A percentile compares a stretch with the other conserved stretches of the same genome.
Conservation (phyloP, 176 grass and related monocot species). For the Saccharum spontaneum region DNA sequence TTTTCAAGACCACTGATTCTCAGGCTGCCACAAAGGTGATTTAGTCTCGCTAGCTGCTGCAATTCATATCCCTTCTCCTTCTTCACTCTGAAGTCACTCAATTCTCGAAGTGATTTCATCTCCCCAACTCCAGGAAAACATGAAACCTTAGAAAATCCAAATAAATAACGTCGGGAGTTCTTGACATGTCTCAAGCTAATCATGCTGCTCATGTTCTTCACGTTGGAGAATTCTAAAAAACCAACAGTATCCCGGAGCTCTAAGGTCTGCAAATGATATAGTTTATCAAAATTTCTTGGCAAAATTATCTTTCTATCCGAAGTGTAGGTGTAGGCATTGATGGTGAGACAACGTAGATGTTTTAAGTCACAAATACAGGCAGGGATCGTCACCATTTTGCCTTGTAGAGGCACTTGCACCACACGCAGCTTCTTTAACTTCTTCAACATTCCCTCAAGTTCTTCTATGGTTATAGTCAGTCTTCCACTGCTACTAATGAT, state of each 20-base stretch:
- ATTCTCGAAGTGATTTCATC: background rate
- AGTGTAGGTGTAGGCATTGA: no score
- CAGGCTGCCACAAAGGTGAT: background rate
- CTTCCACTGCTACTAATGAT: background rate
- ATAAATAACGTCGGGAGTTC: background rate
- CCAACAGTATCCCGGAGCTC: no score
- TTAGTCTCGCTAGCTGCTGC: background rate
- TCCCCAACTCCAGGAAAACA: background rate
- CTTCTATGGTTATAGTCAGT: background rate
- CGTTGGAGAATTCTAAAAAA: background rate
- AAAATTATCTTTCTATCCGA: no score
- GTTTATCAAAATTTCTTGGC: no score
- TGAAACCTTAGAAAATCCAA: background rate
- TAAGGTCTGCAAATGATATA: no score
- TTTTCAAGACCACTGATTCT: background rate
- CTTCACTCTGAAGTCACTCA: background rate
- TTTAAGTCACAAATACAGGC: no score
- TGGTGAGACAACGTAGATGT: no score
- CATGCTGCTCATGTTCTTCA: background rate
- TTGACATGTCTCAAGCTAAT: background rate
- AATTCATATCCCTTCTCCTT: background rate
- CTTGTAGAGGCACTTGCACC: background rate
- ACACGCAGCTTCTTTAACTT: conserved; percentile 19
- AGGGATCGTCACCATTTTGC: no score
- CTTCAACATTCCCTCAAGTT: background rate